Base-by-base conservation (phyloP, 371 early-diverging fungal genomes). In the Mortierella sp. region DNA sequence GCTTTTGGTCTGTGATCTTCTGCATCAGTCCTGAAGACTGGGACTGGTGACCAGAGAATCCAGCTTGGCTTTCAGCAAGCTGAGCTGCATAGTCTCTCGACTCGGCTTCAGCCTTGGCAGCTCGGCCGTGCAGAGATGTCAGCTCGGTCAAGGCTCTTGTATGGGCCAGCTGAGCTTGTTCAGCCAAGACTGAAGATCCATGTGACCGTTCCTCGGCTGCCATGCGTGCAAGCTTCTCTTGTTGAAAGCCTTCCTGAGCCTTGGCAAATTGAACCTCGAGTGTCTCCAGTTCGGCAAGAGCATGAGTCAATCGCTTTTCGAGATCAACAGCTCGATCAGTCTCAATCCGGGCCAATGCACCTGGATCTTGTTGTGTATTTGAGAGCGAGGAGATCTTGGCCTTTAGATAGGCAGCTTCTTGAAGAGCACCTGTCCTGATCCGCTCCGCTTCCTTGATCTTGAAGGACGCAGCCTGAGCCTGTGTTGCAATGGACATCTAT, bases 371-470 rank as follows among this genome's bases (percentile, higher is more conserved):
- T 30, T 57, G 57, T 1, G 57, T 18, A 26, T 57, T 57, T 11
- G 29, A 18, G 29, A 57, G 25, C 37, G 61, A 83, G 59, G 43
- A 80, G 30, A 44, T 75, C 80, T 86, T 86, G 16, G 81, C 77
- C 59, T 84, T 84, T 57, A 84, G 84, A 43, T 86, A 86, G 11
- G 85, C 86, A 2, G 86, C 85, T 37, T 86, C 86, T 60, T 86
- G 85, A 19, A 86, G 68, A 1, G 86, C 86, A 21, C 84, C 85
- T 1, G 84, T 83, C 28, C 85, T 76, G 72, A 83, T 73, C 23
- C 81, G 75, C 57, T 86, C 86, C 1, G 85, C 83, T 52, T 84
- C 82, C 12, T 47, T 37, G 0, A 84, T 76, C 55, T 81, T 82
- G 46, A 82, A 75, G 5, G 85, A 84, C 59, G 85, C 81, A 12